Evolutionary conservation across 495 filamentous ascomycete species (phyloP).

Genomic region (Xylaria flabelliformis): DNA sequence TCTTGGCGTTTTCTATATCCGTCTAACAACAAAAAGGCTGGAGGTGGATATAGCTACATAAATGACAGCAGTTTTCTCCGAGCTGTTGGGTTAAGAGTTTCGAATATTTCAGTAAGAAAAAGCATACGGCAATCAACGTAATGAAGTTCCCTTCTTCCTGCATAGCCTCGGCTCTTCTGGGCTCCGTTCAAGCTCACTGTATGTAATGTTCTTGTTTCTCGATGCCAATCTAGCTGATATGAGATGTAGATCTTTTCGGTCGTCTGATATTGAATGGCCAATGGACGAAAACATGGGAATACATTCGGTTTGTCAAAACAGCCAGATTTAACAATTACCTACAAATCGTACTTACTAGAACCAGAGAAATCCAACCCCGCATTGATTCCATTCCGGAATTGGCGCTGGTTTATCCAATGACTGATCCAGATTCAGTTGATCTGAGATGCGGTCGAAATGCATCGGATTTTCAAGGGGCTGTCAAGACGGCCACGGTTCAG

Average conservation of each 20-base stretch:
- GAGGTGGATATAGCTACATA: background rate
- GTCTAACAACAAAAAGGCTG: background rate
- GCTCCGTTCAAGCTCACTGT: background rate
- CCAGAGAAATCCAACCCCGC: background rate
- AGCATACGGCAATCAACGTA: background rate
- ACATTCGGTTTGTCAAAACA: slow-evolving; percentile 29
- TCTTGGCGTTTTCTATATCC: background rate
- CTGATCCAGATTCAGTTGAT: slow-evolving; percentile 23
- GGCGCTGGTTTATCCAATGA: slow-evolving; percentile 19
- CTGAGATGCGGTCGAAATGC: slow-evolving; percentile 1
- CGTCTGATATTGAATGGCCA: background rate
- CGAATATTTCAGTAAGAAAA: background rate
- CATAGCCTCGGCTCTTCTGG: background rate
- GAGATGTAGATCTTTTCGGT: slow-evolving; percentile 1
- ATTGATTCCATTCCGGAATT: background rate
- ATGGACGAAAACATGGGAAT: slow-evolving; percentile 33
- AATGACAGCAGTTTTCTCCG: background rate
- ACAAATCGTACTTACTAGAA: background rate
- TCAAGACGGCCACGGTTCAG: background rate
- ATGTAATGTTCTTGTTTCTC: background rate
- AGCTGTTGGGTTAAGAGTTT: background rate
- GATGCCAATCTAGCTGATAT: background rate
- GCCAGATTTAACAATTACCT: background rate
- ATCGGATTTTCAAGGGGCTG: background rate
- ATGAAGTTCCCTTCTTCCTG: background rate